A percentile compares a stretch with the other conserved stretches of the same genome.
Evolutionary conservation across 768 basidiomycete species (phyloP).

Genomic region (Tricholoma bakamatsutake): DNA sequence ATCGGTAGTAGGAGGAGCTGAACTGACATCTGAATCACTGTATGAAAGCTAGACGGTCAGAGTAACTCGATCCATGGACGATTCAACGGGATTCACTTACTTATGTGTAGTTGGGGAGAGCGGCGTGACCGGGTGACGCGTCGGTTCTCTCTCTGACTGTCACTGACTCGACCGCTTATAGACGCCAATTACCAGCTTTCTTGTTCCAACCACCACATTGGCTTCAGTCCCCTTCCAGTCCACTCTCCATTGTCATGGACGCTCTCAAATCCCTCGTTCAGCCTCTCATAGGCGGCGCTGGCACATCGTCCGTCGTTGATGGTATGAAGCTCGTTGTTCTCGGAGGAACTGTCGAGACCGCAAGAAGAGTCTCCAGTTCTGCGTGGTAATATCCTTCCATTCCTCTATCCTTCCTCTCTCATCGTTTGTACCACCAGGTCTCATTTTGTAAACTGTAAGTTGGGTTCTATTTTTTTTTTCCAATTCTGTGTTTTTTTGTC

Average conservation of each 20-base stretch:
- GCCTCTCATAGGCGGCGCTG: conserved; percentile 71
- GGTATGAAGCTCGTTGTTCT: conserved; percentile 88
- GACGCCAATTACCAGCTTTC: too few relatives aligned
- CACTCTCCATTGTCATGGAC: conserved; percentile 47
- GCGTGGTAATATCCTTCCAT: conserved; percentile 53
- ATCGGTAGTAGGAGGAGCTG: too few relatives aligned
- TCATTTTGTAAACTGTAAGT: conserved; percentile 83
- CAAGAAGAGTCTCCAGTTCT: conserved; percentile 73
- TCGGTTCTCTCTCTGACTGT: too few relatives aligned
- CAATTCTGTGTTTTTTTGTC: neutral
- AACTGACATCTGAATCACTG: too few relatives aligned
- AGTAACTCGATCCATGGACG: too few relatives aligned
- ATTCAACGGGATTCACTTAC: too few relatives aligned
- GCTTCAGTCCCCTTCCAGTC: conserved; percentile 11
- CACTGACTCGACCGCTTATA: too few relatives aligned
- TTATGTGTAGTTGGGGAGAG: too few relatives aligned
- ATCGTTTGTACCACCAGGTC: conserved; percentile 42
- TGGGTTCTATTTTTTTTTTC: neutral
- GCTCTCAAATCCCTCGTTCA: conserved; percentile 76
- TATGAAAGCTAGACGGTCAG: too few relatives aligned
- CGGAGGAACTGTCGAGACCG: conserved; percentile 84
- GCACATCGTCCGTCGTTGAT: conserved; percentile 75
- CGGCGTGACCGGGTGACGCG: too few relatives aligned
- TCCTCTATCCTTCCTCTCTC: conserved; percentile 2
- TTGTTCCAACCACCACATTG: conserved; percentile 13